Base-by-base conservation (phyloP, 2,329 filamentous ascomycete species). In the Sporothrix luriei region DNA sequence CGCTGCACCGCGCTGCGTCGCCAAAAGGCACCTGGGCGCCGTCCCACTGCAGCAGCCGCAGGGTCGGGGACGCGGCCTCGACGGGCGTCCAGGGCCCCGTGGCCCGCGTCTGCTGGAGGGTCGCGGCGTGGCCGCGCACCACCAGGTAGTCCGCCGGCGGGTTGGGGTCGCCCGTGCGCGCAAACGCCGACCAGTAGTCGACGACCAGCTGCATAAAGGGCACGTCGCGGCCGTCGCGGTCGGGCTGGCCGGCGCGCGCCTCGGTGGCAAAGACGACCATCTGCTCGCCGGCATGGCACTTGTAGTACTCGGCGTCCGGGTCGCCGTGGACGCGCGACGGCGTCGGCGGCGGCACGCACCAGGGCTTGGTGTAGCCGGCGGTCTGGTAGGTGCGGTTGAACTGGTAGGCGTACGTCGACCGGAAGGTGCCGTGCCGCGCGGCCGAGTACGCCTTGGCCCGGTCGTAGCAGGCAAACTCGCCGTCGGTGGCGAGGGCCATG, bases 301-400 rank as follows among this genome's bases (percentile, higher is more conserved):
- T 81, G 73, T 77, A 78, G 74, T 82, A 82, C 69, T 81, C 79
- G 3, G 66, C 62, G n/a, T 76, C 73, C 2, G 77, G 78, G 69
- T 80, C 76, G 24, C 78, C 77, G 57, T 78, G 70, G 9, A 78
- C 79, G 9, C 75, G 74, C 70, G 1, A 73, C 69, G 0, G 77
- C 77, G 19, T 73, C 69, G 1, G 76, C 75, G 16, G 77, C 33
- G 33, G 74, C 40, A 72, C 72, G 71, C 78, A 81, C 74, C 74
- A 75, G 4, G 74, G 71, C 19, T 71, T 73, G 16, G 75, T 77
- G 73, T 77, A 79, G 2, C 74, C 74, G 4, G 68, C 24, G 11
- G 74, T 75, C 66, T 76, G 78, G 74, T 81, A 82, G 6, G 78
- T 82, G 62, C 80, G 75, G 73, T 82, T 80, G 76, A 81, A 80